Evolutionary conservation across 495 filamentous ascomycete species (phyloP), one percentile per base, ranked within the genome.

Genomic region (Neurospora sp.): DNA sequence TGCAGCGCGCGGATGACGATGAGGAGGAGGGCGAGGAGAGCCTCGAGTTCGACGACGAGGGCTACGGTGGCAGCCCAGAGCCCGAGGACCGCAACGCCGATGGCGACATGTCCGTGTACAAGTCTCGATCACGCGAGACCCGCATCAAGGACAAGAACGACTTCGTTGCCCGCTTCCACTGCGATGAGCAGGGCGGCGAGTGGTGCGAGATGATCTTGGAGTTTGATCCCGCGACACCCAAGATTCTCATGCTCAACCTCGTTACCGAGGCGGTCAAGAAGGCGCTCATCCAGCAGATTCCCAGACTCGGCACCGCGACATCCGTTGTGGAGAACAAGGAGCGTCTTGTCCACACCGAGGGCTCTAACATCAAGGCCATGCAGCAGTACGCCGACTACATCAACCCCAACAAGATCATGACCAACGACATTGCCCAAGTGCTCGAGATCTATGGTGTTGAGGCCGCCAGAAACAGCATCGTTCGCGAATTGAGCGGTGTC

Each of bases 381-480:
- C 93, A 96, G 77, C 91, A 92, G 72, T 95, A 93, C 79, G 88
- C 91, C 75, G 90, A 94, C 72, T 90, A 91, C 82, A 92, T 98
- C 85, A 91, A 98, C 81, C 92, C 94, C 1, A 90, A 98, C 82
- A 88, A 85, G 14, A 89, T 97, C 78, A 91, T 91, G 84, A 97
- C 96, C 71, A 99, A 99, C 84, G 94, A 96, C 75, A 94, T 98
- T 78, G 88, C 90, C 70, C 89, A 93, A 73, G 93, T 97, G 84
- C 88, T 97, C 37, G 84, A 86, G 27, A 86, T 90, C 49, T 99
- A 98, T 83, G 96, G 96, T 77, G 93, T 99, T 23, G 96, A 99
- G 83, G 96, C 96, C 10, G 92, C 91, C 62, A 92, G 96, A 5
- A 88, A 87, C 71, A 91, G 90, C 72, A 97, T 99, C 76, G 90